Conservation (phyloP, 2,329 filamentous ascomycete species). For the Remersonia thermophila region DNA sequence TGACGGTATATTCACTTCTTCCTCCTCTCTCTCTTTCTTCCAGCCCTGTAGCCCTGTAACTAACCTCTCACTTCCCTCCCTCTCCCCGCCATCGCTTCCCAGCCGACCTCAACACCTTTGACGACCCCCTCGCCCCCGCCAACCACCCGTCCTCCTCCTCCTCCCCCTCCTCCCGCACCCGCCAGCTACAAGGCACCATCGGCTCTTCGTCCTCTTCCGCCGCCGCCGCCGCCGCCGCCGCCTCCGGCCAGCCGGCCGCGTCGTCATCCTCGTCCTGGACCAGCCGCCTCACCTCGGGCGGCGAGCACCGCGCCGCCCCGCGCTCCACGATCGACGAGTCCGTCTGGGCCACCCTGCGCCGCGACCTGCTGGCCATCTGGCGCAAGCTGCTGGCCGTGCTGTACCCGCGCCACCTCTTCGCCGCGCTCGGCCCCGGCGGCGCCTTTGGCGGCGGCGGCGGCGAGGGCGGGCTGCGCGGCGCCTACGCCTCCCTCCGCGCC, state of each 20-base stretch:
- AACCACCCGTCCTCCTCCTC: constrained; percentile 64
- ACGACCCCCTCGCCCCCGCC: constrained; percentile 57
- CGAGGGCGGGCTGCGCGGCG: constrained; percentile 43
- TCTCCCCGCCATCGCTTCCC: too few species aligned
- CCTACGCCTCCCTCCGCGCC: constrained; percentile 18
- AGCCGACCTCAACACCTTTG: constrained; percentile 86
- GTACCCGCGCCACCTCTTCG: constrained; percentile 86
- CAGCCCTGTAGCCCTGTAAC: not conserved
- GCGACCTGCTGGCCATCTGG: constrained; percentile 88
- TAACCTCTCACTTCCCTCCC: not conserved
- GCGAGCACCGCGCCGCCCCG: constrained; percentile 81
- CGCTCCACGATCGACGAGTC: constrained; percentile 93
- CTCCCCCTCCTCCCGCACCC: constrained; percentile 43
- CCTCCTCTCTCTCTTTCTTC: not conserved
- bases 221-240: not conserved
- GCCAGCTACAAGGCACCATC: constrained; percentile 7
- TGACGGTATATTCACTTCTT: constrained; percentile 44
- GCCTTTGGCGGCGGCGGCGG: constrained; percentile 39
- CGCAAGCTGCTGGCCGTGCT: constrained; percentile 96
- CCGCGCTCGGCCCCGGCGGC: constrained; percentile 53
- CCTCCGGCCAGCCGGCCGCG: not conserved
- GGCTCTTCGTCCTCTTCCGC: constrained; percentile 1
- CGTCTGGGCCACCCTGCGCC: constrained; percentile 92
- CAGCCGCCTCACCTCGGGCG: constrained; percentile 58
- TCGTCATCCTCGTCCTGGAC: constrained; percentile 31